phyloP scores from a whole-genome alignment of 768 basidiomycete genomes.

The Exsudoporus frostii region DNA sequence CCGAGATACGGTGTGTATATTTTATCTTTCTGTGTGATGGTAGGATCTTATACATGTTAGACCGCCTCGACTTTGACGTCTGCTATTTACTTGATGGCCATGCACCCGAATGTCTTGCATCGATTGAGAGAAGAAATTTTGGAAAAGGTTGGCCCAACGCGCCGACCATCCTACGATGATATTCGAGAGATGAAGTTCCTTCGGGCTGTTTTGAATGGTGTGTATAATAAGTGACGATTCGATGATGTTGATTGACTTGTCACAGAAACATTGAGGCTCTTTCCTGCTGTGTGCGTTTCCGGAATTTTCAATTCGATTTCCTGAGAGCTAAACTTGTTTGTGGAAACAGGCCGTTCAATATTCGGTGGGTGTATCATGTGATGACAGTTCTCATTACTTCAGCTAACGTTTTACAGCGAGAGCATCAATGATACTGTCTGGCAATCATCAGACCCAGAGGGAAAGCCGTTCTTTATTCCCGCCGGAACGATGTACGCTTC shows the following conservation, averaged over 20 bases:
- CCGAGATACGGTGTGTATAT: constrained; percentile 38
- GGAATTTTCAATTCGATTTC: background rate
- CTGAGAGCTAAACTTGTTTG: background rate
- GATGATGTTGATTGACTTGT: background rate
- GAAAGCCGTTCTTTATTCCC: constrained; percentile 31
- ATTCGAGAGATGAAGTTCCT: constrained; percentile 43
- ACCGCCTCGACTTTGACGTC: constrained; percentile 46
- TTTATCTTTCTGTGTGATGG: background rate
- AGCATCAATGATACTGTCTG: constrained; percentile 25
- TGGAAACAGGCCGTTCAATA: constrained; percentile 32
- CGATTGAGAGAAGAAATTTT: constrained; percentile 43
- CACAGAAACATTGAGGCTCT: constrained; percentile 33
- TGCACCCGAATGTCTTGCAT: constrained; percentile 40
- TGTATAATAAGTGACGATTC: background rate
- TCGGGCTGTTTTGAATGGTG: constrained; percentile 44
- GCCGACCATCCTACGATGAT: constrained; percentile 40
- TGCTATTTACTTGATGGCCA: constrained; percentile 43
- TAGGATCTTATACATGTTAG: constrained; percentile 20
- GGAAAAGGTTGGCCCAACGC: constrained; percentile 32
- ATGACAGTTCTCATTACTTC: background rate
- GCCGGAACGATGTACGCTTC: constrained; percentile 18
- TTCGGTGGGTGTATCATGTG: constrained; percentile 20
- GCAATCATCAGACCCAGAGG: constrained; percentile 18
- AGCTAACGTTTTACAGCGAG: constrained; percentile 9
- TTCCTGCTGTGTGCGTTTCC: constrained; percentile 31